Conservation (phyloP, 2,329 filamentous ascomycete species). For the Neonectria faginata region DNA sequence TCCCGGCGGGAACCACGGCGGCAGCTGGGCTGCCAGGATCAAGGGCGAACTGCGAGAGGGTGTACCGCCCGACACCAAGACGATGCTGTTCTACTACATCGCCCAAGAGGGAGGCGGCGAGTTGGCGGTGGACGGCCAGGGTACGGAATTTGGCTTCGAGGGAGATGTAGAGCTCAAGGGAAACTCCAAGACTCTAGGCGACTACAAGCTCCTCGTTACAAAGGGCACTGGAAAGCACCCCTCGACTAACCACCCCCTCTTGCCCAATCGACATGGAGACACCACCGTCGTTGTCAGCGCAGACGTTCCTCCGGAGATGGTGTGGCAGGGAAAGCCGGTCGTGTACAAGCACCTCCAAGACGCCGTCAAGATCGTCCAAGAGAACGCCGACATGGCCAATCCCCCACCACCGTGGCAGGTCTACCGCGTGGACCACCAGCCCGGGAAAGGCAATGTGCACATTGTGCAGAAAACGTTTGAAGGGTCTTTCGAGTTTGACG, state of each 20-base stretch:
- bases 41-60: constrained; percentile 82
- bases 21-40: constrained; percentile 91
- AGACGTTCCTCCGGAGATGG: constrained; percentile 71
- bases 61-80: constrained; percentile 75
- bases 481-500: constrained; percentile 91
- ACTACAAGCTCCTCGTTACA: constrained; percentile 83
- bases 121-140: constrained; percentile 68
- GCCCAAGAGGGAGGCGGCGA: constrained; percentile 79
- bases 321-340: constrained; percentile 87
- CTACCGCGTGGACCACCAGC: constrained; percentile 80
- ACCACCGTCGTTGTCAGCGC: constrained; percentile 80
- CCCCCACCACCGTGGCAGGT: constrained; percentile 88
- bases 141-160: constrained; percentile 63
- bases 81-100: constrained; percentile 84
- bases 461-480: constrained; percentile 92
- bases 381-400: constrained; percentile 66
- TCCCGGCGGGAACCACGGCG: constrained; percentile 84
- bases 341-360: constrained; percentile 67
- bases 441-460: constrained; percentile 82
- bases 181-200: constrained; percentile 76
- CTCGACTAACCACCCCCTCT: constrained; percentile 73
- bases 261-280: constrained; percentile 76
- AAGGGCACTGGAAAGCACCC: constrained; percentile 73
- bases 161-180: constrained; percentile 78
- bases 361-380: constrained; percentile 61